These are phyloP conservation scores for Lactifluus rugatus DNA, from an alignment of 768 basidiomycete genomes.

Conservation along the genomic window DNA sequence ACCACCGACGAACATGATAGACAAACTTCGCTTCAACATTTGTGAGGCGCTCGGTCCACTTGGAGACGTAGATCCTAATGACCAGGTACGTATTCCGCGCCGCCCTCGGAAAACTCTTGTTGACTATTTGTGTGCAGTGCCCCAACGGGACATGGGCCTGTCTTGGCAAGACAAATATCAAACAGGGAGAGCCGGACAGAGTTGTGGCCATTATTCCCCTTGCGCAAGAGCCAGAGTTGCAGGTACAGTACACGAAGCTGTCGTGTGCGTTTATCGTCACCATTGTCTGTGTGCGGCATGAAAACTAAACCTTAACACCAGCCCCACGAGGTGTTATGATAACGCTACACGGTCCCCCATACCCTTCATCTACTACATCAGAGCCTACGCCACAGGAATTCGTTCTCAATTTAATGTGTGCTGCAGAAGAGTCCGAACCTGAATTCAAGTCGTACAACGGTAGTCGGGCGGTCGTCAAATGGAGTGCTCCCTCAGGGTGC, in stretches of 20 bases:
- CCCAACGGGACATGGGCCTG: slow-evolving; percentile 61
- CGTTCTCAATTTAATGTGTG: slow-evolving; percentile 53
- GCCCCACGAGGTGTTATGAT: slow-evolving; percentile 49
- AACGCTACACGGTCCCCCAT: slow-evolving; percentile 48
- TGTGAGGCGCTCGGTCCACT: slow-evolving; percentile 47
- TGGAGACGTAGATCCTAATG: slow-evolving; percentile 39
- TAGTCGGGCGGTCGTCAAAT: slow-evolving; percentile 44
- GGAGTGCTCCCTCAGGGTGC: slow-evolving; percentile 57
- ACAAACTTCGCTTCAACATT: slow-evolving; percentile 56
- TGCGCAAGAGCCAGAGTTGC: slow-evolving; percentile 32
- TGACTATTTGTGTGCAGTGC: slow-evolving; percentile 40
- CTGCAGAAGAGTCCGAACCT: slow-evolving; percentile 31
- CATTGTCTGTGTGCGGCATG: neutral
- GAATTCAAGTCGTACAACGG: slow-evolving; percentile 53
- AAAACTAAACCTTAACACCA: slow-evolving; percentile 18
- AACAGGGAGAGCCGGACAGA: slow-evolving; percentile 44
- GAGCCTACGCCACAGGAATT: slow-evolving; percentile 46
- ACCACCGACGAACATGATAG: slow-evolving; percentile 55
- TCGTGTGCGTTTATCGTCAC: slow-evolving; percentile 31
- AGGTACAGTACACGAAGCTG: slow-evolving; percentile 23
- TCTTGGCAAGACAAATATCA: slow-evolving; percentile 56
- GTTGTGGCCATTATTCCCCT: slow-evolving; percentile 71
- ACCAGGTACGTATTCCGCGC: slow-evolving; percentile 49
- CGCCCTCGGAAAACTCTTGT: neutral
- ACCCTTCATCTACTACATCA: slow-evolving; percentile 41